Percentiles rank a stretch among this genome's conserved stretches.
These are phyloP conservation scores for Penicillium dipodomyicola DNA, from an alignment of 495 filamentous ascomycete species.

Conservation along the genomic window DNA sequence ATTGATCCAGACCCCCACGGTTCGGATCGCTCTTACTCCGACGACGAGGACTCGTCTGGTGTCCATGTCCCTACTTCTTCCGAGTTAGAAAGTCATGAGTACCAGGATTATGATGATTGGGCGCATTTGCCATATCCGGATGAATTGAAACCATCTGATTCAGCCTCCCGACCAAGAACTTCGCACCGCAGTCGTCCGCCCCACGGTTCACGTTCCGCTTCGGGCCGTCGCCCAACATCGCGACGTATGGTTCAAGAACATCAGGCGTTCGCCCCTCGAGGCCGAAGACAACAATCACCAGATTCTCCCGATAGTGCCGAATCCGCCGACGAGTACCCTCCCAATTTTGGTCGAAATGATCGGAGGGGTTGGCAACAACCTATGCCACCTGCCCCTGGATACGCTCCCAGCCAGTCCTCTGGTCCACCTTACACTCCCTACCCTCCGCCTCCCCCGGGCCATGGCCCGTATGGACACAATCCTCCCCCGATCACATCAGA, in stretches of 20 bases:
- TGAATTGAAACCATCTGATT: constrained; percentile 78
- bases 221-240: constrained; percentile 40
- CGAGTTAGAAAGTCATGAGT: constrained; percentile 50
- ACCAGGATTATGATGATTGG: constrained; percentile 53
- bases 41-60: constrained; percentile 56
- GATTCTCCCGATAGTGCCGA: constrained; percentile 54
- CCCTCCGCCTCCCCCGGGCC: constrained; percentile 18
- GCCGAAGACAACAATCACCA: constrained; percentile 50
- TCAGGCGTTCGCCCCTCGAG: constrained; percentile 36
- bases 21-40: constrained; percentile 45
- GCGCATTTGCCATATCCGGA: constrained; percentile 52
- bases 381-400: constrained; percentile 38
- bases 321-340: constrained; percentile 51
- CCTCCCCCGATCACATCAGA: constrained; percentile 35
- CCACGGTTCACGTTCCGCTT: constrained; percentile 44
- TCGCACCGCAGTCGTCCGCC: constrained; percentile 43
- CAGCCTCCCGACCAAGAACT: constrained; percentile 66
- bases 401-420: constrained; percentile 49
- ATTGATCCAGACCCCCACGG: constrained; percentile 43
- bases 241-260: constrained; percentile 42
- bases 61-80: constrained; percentile 50
- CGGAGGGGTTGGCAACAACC: constrained; percentile 35
- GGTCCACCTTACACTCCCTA: constrained; percentile 38
- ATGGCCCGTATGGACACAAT: constrained; percentile 30
- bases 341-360: constrained; percentile 39